phyloP scores from a whole-genome alignment of 148 eudicot genomes.

The Polygonum aviculare region DNA sequence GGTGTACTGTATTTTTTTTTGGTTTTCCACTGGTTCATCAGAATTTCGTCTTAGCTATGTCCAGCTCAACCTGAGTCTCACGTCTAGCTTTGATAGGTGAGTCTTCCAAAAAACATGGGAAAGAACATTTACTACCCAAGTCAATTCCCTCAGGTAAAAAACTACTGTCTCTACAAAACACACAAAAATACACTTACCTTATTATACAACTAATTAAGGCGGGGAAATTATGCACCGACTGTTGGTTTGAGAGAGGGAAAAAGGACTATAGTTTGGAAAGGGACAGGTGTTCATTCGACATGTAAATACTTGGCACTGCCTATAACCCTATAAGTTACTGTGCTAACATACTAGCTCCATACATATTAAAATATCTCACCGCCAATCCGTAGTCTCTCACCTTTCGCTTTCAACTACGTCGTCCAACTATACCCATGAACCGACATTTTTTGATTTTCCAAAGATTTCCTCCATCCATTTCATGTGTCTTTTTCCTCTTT shows the following conservation, averaged over 20 bases:
- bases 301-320: not conserved
- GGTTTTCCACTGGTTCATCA: no score
- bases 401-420: not conserved
- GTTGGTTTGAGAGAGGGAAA: not conserved
- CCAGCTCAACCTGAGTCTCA: no score
- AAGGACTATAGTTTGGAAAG: not conserved
- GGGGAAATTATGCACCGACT: no score
- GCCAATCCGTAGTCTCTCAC: not conserved
- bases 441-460: not conserved
- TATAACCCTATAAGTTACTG: not conserved
- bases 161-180: no score
- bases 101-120: no score
- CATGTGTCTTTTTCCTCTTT: not conserved
- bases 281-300: not conserved
- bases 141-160: no score
- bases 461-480: not conserved
- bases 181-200: no score
- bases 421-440: constrained; percentile 4
- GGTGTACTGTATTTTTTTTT: no score
- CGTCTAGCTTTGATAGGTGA: no score
- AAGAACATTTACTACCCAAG: no score
- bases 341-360: not conserved
- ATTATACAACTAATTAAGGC: not conserved
- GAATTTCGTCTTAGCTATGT: no score
- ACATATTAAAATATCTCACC: not conserved